Evolutionary conservation across 495 filamentous ascomycete species (phyloP), one percentile per base, ranked within the genome.

Genomic region (Penicillium tannophilum): DNA sequence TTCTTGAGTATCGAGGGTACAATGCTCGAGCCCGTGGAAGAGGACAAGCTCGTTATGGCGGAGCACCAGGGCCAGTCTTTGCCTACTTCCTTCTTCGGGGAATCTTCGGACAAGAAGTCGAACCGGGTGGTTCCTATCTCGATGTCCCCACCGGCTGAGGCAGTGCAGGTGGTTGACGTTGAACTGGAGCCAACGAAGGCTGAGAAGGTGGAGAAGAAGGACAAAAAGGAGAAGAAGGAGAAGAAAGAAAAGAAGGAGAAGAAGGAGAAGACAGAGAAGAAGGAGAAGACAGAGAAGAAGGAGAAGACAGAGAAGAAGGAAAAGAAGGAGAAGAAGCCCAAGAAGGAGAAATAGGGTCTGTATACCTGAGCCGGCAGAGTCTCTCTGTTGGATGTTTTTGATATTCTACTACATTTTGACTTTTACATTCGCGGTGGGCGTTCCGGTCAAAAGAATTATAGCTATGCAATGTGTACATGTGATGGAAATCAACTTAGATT

Each of bases 1-100:
- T 87, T 89, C 65, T 60, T 90, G 62, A 86, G 82, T 57, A 87
- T 92, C 52, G 85, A 88, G 64, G 89, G 88, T 6, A 89, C 86
- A 20, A 82, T 91, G 76, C 73, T 90, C 35, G 61, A 63, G 4
- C 66, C 68, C 4, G 78, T 79, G 26, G 80, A 82, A 44, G 81
- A 83, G 57, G 63, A 61, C 10, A 60, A 63, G 43, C 59, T 83
- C 7, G 26, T 73, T 5, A 65, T 73, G 52, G 63, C 75, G 19
- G 80, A 82, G 62, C 60, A 63, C 12, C 63, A 68, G 55, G 76
- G 77, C 4, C 62, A 64, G 35, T 60, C 65, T 3, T 30, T 65
- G 45, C 66, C 63, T 19, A 42, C 54, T 14, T 62, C 66, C 11
- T 64, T 64, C 52, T 60, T 49, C 24, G 23, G 23, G 14, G 43